A percentile compares a stretch with the other conserved stretches of the same genome.
These are phyloP conservation scores for Kokia cookei DNA, from an alignment of 441 rosid genomes.

Conservation along the genomic window DNA sequence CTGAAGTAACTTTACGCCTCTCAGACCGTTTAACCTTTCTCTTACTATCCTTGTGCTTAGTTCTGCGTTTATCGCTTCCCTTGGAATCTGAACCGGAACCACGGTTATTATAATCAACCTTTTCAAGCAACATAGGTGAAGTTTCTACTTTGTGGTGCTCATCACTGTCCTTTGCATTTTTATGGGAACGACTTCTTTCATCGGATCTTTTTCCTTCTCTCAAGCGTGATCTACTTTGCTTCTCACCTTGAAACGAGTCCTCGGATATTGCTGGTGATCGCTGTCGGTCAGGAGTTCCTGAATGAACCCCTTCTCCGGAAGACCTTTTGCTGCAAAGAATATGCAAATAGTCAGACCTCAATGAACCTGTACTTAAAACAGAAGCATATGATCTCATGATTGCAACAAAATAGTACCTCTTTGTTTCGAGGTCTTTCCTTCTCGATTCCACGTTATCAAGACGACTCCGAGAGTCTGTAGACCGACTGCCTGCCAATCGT, in stretches of 20 bases:
- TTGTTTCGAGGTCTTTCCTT: constrained; percentile 36
- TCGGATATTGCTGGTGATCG: constrained; percentile 34
- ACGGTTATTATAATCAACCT: constrained; percentile 33
- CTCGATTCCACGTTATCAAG: constrained; percentile 22
- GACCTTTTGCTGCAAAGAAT: constrained; percentile 49
- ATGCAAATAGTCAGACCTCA: constrained; percentile 5
- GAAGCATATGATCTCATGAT: neutral
- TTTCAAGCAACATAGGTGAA: constrained; percentile 26
- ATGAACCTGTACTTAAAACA: neutral
- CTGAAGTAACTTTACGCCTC: constrained; percentile 54
- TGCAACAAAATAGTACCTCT: constrained; percentile 35
- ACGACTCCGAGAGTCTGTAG: constrained; percentile 20
- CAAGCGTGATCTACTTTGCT: constrained; percentile 5
- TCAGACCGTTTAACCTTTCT: constrained; percentile 60
- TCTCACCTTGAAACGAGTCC: constrained; percentile 23
- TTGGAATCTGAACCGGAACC: constrained; percentile 42
- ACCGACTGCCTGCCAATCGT: constrained; percentile 14
- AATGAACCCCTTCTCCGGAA: constrained; percentile 25
- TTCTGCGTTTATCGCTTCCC: constrained; percentile 34
- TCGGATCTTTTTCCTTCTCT: constrained; percentile 32
- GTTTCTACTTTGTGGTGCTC: constrained; percentile 22
- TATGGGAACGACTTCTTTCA: constrained; percentile 25
- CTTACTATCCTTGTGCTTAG: constrained; percentile 38
- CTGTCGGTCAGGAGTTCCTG: constrained; percentile 32
- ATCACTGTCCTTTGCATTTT: constrained; percentile 28